Evolutionary conservation across 352 stramenopile genomes (phyloP), one percentile per base, ranked within the genome.

Genomic region (Globisporangium rhizosaccharum): DNA sequence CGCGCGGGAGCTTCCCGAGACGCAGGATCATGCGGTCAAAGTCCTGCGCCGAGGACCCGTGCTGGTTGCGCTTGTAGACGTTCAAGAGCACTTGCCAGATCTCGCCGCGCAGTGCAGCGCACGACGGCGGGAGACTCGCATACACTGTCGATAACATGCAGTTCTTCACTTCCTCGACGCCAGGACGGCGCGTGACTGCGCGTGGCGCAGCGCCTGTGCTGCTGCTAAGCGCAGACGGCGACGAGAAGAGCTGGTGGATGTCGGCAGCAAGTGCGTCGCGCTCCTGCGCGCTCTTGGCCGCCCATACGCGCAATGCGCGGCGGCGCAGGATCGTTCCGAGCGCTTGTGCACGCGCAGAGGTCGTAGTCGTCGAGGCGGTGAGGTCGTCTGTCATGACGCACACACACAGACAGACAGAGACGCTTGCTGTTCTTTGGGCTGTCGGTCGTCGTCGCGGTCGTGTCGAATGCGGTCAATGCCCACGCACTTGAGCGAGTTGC

Each of bases 81-180:
- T 90, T 85, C 18, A 92, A 67, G 18, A 92, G 69, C 46, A 92
- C 78, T 59, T 92, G 83, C 83, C 83, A 92, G 61, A 92, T 86
- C 62, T 90, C 79, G 15, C 73, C 76, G 18, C 83, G 75, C 20
- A 91, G 60, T 18, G 67, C 51, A 28, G 69, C 73, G 51, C 73
- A 85, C 39, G 77, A 61, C 17, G 76, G 72, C 30, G 82, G 82
- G 10, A 91, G 51, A 65, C 67, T 73, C 39, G 76, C 70, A 26
- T 73, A 85, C 37, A 75, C 56, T 18, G 66, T 79, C 47, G 67
- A 58, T 7, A 89, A 59, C 17, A 90, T 51, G 57, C 79, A 89
- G 59, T 79, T 73, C 58, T 76, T 78, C 26, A 91, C 67, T 50
- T 91, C 82, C 39, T 91, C 79, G 15, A 89, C 74, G 28, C 79